Percentiles rank a stretch among this genome's conserved stretches.
phyloP scores from a whole-genome alignment of 1,139 yeast species.

The Debaryomyces singareniensis region DNA sequence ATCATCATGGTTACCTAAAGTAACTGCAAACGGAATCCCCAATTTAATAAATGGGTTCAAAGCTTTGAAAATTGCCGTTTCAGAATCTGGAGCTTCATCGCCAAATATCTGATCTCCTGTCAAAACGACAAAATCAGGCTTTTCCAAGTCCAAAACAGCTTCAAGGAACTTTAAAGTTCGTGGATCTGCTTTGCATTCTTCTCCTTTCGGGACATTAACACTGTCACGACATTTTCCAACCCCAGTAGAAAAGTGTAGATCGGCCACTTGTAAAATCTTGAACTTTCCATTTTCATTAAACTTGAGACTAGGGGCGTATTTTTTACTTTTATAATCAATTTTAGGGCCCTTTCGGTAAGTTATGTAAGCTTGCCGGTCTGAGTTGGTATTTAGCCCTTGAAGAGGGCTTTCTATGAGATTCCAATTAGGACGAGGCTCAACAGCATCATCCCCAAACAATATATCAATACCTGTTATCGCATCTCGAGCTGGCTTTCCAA shows the following conservation, averaged over 20 bases:
- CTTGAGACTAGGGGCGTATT: constrained; percentile 18
- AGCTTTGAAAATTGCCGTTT: constrained; percentile 71
- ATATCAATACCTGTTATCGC: constrained; percentile 48
- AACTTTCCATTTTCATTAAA: constrained; percentile 41
- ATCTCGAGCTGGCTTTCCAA: constrained; percentile 37
- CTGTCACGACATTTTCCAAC: constrained; percentile 72
- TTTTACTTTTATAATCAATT: constrained; percentile 16
- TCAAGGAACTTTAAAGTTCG: constrained; percentile 60
- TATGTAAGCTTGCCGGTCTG: constrained; percentile 18
- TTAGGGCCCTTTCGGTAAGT: constrained; percentile 23
- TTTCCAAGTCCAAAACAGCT: constrained; percentile 58
- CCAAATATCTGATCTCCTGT: constrained; percentile 88
- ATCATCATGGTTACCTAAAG: constrained; percentile 60
- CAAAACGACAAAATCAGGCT: constrained; percentile 74
- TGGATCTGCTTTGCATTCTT: constrained; percentile 66
- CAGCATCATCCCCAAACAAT: constrained; percentile 65
- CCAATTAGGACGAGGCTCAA: constrained; percentile 79
- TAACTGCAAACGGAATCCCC: constrained; percentile 72
- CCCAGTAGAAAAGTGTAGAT: constrained; percentile 77
- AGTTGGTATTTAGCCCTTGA: constrained; percentile 15
- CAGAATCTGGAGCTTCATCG: constrained; percentile 64
- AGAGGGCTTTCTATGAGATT: constrained; percentile 24
- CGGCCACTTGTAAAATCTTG: constrained; percentile 81
- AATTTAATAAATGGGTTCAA: constrained; percentile 63
- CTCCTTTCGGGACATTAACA: constrained; percentile 37